Conservation (phyloP, 805 yeast genomes). For the Hanseniaspora pseudoguilliermondii region DNA sequence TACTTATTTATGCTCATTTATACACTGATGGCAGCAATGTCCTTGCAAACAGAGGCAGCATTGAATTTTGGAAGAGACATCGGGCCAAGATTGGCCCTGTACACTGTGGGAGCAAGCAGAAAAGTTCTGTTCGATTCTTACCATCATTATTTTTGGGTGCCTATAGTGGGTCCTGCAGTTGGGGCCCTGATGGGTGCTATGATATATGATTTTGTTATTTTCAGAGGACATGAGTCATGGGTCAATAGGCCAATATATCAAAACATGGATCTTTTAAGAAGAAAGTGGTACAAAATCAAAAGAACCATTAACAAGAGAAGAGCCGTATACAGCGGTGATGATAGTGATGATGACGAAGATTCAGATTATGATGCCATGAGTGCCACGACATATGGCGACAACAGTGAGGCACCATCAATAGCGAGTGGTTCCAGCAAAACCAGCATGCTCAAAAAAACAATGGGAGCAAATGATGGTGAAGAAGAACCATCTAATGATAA, state of each 20-base stretch:
- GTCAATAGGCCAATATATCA: slow-evolving; percentile 32
- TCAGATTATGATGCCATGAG: slow-evolving; percentile 8
- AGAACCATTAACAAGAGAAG: slow-evolving; percentile 17
- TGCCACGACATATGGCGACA: neutral
- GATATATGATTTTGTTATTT: slow-evolving; percentile 39
- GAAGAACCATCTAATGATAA: neutral
- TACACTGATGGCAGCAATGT: slow-evolving; percentile 36
- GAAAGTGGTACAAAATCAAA: slow-evolving; percentile 26
- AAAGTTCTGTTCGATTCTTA: slow-evolving; percentile 29
- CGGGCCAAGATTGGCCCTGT: slow-evolving; percentile 40
- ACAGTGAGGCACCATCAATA: slow-evolving; percentile 1
- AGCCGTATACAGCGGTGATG: slow-evolving; percentile 18
- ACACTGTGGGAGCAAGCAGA: slow-evolving; percentile 36
- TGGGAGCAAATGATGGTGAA: neutral
- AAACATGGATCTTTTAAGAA: slow-evolving; percentile 17
- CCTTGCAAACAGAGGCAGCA: slow-evolving; percentile 44
- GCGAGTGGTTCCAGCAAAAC: neutral
- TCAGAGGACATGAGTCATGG: slow-evolving; percentile 42
- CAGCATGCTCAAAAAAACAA: neutral
- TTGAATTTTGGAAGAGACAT: slow-evolving; percentile 44
- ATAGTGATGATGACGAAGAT: slow-evolving; percentile 13
- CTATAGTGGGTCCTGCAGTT: slow-evolving; percentile 37
- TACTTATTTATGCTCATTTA: slow-evolving; percentile 35
- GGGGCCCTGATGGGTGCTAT: slow-evolving; percentile 39
- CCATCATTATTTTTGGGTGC: slow-evolving; percentile 41